These are phyloP conservation scores for Scheffersomyces lignosus DNA, from an alignment of 805 yeast species.

Conservation along the genomic window DNA sequence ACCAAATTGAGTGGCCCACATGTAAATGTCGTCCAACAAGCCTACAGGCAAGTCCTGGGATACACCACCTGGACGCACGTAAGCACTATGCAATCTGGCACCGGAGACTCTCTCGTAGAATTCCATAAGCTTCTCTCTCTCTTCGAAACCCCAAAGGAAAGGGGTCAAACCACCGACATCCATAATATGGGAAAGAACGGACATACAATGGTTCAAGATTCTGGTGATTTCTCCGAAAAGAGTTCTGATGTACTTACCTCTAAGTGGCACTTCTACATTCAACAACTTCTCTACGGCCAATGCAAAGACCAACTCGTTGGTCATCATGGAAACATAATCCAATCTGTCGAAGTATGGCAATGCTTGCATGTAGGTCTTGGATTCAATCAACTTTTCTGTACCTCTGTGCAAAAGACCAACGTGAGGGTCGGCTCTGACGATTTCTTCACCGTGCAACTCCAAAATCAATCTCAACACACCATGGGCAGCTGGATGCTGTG, in stretches of 20 bases:
- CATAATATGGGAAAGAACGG: constrained; percentile 85
- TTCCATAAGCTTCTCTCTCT: constrained; percentile 90
- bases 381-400: constrained; percentile 83
- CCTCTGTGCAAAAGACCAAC: constrained; percentile 87
- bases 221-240: constrained; percentile 86
- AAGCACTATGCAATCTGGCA: constrained; percentile 86
- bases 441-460: constrained; percentile 87
- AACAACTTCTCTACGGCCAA: constrained; percentile 82
- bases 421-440: constrained; percentile 84
- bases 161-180: constrained; percentile 95
- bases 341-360: constrained; percentile 85
- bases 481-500: constrained; percentile 95
- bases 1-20: constrained; percentile 97
- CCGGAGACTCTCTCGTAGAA: constrained; percentile 89
- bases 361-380: constrained; percentile 85
- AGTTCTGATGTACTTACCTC: constrained; percentile 84
- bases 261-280: constrained; percentile 80
- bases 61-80: constrained; percentile 91
- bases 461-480: constrained; percentile 85
- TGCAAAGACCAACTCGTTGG: constrained; percentile 82
- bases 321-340: constrained; percentile 87
- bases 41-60: constrained; percentile 87
- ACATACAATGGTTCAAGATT: constrained; percentile 81
- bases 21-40: constrained; percentile 82
- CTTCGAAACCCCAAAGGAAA: constrained; percentile 92